These are phyloP conservation scores for Botrytis tulipae DNA, from an alignment of 2,329 filamentous ascomycete genomes.

Conservation along the genomic window DNA sequence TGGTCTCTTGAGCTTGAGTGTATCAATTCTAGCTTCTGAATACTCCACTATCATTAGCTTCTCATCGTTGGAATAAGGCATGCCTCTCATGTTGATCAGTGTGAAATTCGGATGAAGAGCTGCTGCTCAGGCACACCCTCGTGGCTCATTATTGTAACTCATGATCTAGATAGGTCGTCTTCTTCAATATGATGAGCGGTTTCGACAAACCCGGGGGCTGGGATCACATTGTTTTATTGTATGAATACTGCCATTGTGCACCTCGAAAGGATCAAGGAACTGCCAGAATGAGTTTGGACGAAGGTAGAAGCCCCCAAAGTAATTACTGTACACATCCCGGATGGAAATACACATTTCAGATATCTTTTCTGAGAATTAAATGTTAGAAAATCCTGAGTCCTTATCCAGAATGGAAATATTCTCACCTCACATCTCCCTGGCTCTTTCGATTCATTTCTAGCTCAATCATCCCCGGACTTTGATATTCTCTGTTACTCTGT, in stretches of 20 bases:
- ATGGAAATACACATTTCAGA: neutral
- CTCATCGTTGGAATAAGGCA: neutral
- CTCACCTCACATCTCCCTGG: neutral
- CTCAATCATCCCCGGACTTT: neutral
- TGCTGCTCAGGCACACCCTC: neutral
- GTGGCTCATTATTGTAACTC: neutral
- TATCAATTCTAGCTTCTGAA: neutral
- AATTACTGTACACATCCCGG: neutral
- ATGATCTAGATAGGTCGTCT: neutral
- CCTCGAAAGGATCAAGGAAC: neutral
- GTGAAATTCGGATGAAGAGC: neutral
- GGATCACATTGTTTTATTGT: neutral
- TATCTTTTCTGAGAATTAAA: fast-evolving
- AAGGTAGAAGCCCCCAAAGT: no score
- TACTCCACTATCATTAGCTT: neutral
- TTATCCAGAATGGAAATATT: neutral
- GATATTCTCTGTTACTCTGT: no score
- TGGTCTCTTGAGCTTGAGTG: neutral
- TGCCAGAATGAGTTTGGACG: neutral
- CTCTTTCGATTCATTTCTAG: neutral
- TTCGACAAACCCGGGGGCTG: neutral
- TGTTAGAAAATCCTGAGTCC: neutral
- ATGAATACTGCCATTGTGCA: neutral
- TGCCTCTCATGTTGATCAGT: neutral
- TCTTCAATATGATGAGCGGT: neutral